Evolutionary conservation across 306 rosid genomes (phyloP), one percentile per base, ranked within the genome.

Genomic region (Prunus fruticosa): DNA sequence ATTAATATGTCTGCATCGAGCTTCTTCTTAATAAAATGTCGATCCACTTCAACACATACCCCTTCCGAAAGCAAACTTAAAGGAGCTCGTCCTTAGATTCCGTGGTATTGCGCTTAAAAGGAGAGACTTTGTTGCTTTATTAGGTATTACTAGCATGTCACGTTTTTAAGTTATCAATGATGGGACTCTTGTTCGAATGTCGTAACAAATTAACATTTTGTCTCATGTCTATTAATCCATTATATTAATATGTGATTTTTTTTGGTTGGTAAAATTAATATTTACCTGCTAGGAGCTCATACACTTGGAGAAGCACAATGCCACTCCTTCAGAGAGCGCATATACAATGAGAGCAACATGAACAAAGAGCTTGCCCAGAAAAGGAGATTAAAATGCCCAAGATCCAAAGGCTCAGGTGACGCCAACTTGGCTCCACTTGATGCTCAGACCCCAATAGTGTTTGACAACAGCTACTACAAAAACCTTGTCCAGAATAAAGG

Each of bases 301-400:
- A 90, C 98, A 4, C 90, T 90, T 46, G 97, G 97, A 19, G 88
- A 87, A 70, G 97, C 97, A 49, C 84, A 93, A 52, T 91, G 97
- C 86, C 79, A 89, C 3, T 69, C 1, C 5, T 88, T 88, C 53
- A 83, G 97, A 56, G 72, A 68, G 2, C 90, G 58, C 41, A 84
- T 93, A 15, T 88, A 93, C 91, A 90, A 86, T 11, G 90, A 89
- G 28, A 64, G 69, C 64, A 86, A 88, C 88, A 80, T 93, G 7
- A 89, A 86, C 11, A n/a, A 19, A 0, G 49, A 81, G 0, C 82
- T 93, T 14, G 96, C 96, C 30, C 49, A 22, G 15, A 65, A 77
- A 11, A 86, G 90, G 52, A 85, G 75, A 73, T 51, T 83, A 0
- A 81, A 19, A 1, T 93, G 98, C 69, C 97, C 97, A 0, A 76